Conservation (phyloP, 345 rosid genomes). For the Salix dunnii region DNA sequence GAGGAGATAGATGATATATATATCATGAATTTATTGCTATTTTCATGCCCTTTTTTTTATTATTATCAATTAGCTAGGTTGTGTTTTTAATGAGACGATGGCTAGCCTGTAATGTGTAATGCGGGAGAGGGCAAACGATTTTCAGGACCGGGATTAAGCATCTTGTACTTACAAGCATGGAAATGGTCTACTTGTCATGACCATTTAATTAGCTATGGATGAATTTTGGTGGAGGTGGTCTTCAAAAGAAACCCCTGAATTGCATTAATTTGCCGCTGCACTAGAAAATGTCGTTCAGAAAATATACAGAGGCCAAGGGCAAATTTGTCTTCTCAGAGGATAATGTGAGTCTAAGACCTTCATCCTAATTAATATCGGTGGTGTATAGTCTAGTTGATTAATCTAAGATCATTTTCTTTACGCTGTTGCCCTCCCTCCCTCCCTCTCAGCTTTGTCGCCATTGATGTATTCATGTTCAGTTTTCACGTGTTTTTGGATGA, state of each 20-base stretch:
- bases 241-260: slow-evolving; percentile 47
- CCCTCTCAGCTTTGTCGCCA: neutral
- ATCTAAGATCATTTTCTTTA: neutral
- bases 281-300: neutral
- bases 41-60: slow-evolving; percentile 54
- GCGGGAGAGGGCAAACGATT: neutral
- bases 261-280: slow-evolving; percentile 28
- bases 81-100: neutral
- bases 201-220: neutral
- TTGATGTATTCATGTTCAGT: neutral
- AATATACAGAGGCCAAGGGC: neutral
- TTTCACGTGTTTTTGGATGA: neutral
- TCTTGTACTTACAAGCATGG: slow-evolving; percentile 58
- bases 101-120: neutral
- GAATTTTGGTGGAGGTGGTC: slow-evolving; percentile 4
- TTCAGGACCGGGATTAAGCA: neutral
- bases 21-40: slow-evolving; percentile 25
- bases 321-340: neutral
- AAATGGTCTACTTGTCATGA: slow-evolving; percentile 26
- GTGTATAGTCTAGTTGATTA: neutral
- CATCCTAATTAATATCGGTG: neutral
- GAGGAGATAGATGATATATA: too few relatives aligned
- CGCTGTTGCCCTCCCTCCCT: neutral
- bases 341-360: neutral
- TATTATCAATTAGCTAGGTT: neutral